Evolutionary conservation across 2,329 filamentous ascomycete genomes (phyloP).

Genomic region (Exserohilum turcica): DNA sequence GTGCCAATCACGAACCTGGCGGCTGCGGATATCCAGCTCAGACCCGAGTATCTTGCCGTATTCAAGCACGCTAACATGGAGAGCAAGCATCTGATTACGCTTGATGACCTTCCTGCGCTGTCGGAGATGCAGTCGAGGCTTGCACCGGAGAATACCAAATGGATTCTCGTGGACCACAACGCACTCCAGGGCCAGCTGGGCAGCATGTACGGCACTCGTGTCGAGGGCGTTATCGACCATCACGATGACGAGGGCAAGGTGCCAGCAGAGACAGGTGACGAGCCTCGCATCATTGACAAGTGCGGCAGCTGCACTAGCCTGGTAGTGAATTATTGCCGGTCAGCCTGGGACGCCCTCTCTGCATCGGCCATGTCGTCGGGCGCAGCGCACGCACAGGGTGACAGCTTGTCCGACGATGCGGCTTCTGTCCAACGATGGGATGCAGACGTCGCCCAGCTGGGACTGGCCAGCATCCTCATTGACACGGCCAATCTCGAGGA

Average conservation of each 20-base stretch:
- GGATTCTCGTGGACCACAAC: slow-evolving; percentile 84
- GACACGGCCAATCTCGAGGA: slow-evolving; percentile 70
- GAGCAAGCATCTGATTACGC: slow-evolving; percentile 67
- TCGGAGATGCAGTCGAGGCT: slow-evolving; percentile 56
- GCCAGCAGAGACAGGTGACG: slow-evolving; percentile 51
- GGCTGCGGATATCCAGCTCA: slow-evolving; percentile 69
- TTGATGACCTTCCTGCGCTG: slow-evolving; percentile 62
- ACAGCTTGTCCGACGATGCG: slow-evolving; percentile 38
- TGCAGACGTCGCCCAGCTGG: slow-evolving; percentile 67
- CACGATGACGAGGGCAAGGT: slow-evolving; percentile 73
- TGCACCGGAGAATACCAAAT: slow-evolving; percentile 62
- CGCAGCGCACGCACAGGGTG: slow-evolving; percentile 48
- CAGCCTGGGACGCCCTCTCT: slow-evolving; percentile 62
- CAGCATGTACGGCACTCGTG: slow-evolving; percentile 56
- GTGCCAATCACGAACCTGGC: slow-evolving; percentile 76
- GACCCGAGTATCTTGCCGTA: slow-evolving; percentile 72
- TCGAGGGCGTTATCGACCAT: slow-evolving; percentile 76
- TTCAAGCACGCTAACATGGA: slow-evolving; percentile 65
- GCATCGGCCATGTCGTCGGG: slow-evolving; percentile 49
- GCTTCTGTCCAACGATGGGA: slow-evolving; percentile 53
- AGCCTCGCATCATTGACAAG: slow-evolving; percentile 66
- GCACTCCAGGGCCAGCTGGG: slow-evolving; percentile 67
- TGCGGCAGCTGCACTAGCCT: slow-evolving; percentile 76
- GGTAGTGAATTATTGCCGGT: slow-evolving; percentile 64
- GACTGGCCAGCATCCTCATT: slow-evolving; percentile 72